A percentile compares a stretch with the other conserved stretches of the same genome.
Evolutionary conservation across 2,329 filamentous ascomycete genomes (phyloP).

Genomic region (Fusarium nurragi): DNA sequence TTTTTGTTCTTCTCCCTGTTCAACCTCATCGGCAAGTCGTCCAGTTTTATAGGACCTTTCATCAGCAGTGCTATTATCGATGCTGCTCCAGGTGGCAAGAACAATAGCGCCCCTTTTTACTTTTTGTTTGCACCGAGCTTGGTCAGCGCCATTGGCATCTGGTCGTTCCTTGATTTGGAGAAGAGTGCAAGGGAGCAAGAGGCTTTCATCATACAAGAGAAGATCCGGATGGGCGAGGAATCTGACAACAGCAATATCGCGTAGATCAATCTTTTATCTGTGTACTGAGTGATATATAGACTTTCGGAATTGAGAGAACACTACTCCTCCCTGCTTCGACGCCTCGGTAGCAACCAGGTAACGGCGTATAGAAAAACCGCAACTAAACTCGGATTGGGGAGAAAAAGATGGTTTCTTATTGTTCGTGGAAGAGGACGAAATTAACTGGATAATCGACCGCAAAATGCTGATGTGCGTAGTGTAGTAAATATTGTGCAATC

Average conservation of each 20-base stretch:
- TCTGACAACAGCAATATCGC: background rate
- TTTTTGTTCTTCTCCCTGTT: conserved; percentile 77
- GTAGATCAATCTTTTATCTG: background rate
- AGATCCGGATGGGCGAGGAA: conserved; percentile 29
- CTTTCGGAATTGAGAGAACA: no score
- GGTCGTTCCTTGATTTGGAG: conserved; percentile 67
- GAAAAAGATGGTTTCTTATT: no score
- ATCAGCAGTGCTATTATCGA: conserved; percentile 77
- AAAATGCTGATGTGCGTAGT: no score
- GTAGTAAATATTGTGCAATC: no score
- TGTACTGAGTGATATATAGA: rapidly evolving
- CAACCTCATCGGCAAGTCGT: conserved; percentile 74
- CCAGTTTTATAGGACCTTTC: conserved; percentile 73
- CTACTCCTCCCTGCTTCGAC: background rate
- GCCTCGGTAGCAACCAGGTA: background rate
- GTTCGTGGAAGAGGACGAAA: no score
- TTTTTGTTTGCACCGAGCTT: conserved; percentile 69
- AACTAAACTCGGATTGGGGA: no score
- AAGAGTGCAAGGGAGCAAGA: conserved; percentile 69
- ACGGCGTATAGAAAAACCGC: no score
- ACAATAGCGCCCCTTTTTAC: conserved; percentile 72
- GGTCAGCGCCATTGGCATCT: conserved; percentile 62
- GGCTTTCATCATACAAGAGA: conserved; percentile 57
- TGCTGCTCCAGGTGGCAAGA: conserved; percentile 60
- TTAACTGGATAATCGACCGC: no score